Conservation (phyloP, 2,329 filamentous ascomycete species). For the Neurospora sp. region DNA sequence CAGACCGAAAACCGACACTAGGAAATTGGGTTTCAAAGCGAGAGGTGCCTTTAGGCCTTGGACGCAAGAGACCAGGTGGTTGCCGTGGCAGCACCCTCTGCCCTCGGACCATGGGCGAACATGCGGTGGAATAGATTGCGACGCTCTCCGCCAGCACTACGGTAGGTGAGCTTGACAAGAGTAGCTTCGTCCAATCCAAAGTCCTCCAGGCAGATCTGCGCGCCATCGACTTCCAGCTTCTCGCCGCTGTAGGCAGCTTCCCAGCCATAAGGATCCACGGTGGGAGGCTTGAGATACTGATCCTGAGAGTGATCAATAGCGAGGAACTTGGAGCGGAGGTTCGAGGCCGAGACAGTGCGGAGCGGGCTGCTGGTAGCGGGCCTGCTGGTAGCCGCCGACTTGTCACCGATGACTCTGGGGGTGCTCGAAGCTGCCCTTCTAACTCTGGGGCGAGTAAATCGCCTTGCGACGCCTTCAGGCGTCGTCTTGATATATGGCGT, state of each 20-base stretch:
- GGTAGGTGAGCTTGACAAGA: slow-evolving; percentile 10
- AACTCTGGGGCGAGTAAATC: slow-evolving; percentile 12
- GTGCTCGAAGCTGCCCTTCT: slow-evolving; percentile 15
- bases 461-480: slow-evolving; percentile 8
- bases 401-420: slow-evolving; percentile 3
- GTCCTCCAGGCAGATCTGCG: slow-evolving; percentile 8
- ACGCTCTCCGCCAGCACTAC: slow-evolving; percentile 20
- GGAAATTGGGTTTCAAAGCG: background rate
- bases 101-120: slow-evolving; percentile 20
- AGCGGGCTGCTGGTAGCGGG: background rate
- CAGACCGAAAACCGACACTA: background rate
- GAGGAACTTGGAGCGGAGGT: slow-evolving; percentile 7
- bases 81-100: background rate
- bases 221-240: slow-evolving; percentile 16
- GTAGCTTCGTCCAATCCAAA: background rate
- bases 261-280: slow-evolving; percentile 21
- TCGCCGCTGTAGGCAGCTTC: slow-evolving; percentile 19
- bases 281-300: slow-evolving; percentile 7
- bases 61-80: background rate
- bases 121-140: slow-evolving; percentile 31
- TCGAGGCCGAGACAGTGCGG: slow-evolving; percentile 4
- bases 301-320: slow-evolving; percentile 4
- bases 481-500: slow-evolving; percentile 16
- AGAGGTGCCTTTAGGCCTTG: background rate
- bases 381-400: slow-evolving; percentile 4